Evolutionary conservation across 331 rosid genomes (phyloP), one percentile per base, ranked within the genome.

Genomic region (Quercus tomentella): DNA sequence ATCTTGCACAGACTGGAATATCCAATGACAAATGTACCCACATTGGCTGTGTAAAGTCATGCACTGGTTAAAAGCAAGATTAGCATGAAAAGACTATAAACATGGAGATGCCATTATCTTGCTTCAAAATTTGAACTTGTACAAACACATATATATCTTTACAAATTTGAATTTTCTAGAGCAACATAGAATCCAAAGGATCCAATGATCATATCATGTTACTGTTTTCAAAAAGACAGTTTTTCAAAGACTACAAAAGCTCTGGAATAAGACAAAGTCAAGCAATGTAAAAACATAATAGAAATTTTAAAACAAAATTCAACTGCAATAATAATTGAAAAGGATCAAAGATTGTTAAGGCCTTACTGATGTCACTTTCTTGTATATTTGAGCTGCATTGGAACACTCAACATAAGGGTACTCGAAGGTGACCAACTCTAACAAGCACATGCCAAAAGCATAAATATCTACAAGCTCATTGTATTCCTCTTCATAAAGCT

Each of bases 371-470:
- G 92, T 90, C 86, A 96, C 99, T 91, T 96, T 96, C 92, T 96
- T 93, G 89, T 79, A 96, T 76, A 96, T 93, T 89, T 96, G 98
- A 86, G 98, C 99, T 72, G 99, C 97, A 88, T 93, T 96, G 81
- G 89, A 23, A 85, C 99, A 96, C 89, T 96, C 98, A 37, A 77
- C 76, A 74, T 96, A 96, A 3, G 99, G 99, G 67, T 96, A 96
- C 87, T 96, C 97, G 72, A 96, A 83, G 6, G 97, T 93, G 76
- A 92, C 98, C 93, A 96, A 78, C 88, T 96, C 98, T 62, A 95
- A 63, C 88, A 95, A 83, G 84, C 99, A 95, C 99, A 91, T 93
- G 82, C 99, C 99, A 81, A 95, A 95, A 76, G 99, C 98, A 79
- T 95, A 95, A 62, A 95, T 88, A 86, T 93, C 99, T 49, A 95